These are phyloP conservation scores for Fusarium musae DNA, from an alignment of 2,329 filamentous ascomycete genomes.

Conservation along the genomic window DNA sequence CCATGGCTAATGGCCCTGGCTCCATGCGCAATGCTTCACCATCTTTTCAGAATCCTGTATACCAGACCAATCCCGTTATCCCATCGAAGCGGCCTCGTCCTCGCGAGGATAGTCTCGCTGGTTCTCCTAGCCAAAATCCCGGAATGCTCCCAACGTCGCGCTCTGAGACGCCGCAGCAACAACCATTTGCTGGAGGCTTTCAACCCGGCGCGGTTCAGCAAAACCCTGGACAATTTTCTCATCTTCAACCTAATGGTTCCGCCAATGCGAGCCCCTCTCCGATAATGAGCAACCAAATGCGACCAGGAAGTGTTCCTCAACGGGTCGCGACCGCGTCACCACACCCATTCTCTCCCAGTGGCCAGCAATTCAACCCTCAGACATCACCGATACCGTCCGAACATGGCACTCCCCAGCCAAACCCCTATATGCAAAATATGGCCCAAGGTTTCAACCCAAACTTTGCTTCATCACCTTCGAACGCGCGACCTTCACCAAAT, in stretches of 20 bases:
- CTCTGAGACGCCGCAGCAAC: slow-evolving; percentile 90
- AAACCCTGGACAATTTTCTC: slow-evolving; percentile 77
- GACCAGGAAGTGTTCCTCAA: slow-evolving; percentile 76
- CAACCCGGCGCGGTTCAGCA: slow-evolving; percentile 72
- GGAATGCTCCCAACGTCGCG: slow-evolving; percentile 83
- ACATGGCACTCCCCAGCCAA: slow-evolving; percentile 79
- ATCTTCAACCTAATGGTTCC: slow-evolving; percentile 83
- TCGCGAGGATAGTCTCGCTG: slow-evolving; percentile 83
- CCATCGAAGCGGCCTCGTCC: slow-evolving; percentile 89
- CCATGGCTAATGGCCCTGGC: slow-evolving; percentile 84
- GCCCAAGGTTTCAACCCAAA: slow-evolving; percentile 67
- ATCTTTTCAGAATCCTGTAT: slow-evolving; percentile 78
- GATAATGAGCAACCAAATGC: slow-evolving; percentile 85
- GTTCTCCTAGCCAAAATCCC: slow-evolving; percentile 81
- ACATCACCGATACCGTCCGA: slow-evolving; percentile 82
- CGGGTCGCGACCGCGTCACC: slow-evolving; percentile 92
- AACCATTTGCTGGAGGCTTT: slow-evolving; percentile 76
- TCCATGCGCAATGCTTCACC: slow-evolving; percentile 85
- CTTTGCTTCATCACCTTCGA: slow-evolving; percentile 67
- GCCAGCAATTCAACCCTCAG: slow-evolving; percentile 76
- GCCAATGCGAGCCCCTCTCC: slow-evolving; percentile 91
- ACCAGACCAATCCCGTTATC: slow-evolving; percentile 86
- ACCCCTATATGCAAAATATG: slow-evolving; percentile 73
- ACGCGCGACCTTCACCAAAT: slow-evolving; percentile 65
- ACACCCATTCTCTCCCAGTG: slow-evolving; percentile 85